phyloP scores from a whole-genome alignment of 805 yeast species.

The Maudiozyma bulderi region DNA sequence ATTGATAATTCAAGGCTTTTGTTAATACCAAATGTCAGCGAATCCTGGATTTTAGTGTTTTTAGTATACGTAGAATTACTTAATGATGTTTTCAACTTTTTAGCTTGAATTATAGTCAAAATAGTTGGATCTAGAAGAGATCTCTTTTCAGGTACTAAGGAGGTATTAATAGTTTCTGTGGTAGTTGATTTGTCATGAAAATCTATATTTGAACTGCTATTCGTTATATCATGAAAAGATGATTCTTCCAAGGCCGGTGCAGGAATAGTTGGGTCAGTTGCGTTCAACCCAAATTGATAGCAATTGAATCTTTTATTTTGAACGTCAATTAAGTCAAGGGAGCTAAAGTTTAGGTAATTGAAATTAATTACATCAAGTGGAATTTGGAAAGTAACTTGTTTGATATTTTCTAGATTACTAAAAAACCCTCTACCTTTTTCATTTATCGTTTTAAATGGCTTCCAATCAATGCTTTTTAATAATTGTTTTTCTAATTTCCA shows the following conservation, averaged over 20 bases:
- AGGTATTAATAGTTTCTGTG: conserved; percentile 3
- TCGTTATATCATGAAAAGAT: no score
- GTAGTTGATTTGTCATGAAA: no score
- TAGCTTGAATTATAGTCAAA: conserved; percentile 6
- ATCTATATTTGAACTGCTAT: background rate
- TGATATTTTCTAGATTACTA: background rate
- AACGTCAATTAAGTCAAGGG: conserved; percentile 11
- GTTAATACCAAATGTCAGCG: background rate
- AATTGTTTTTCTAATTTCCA: conserved; percentile 14
- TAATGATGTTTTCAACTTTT: background rate
- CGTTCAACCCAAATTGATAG: conserved; percentile 1
- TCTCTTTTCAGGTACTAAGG: conserved; percentile 15
- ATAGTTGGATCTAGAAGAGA: conserved; percentile 19
- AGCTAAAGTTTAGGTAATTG: conserved; percentile 2
- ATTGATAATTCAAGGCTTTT: background rate
- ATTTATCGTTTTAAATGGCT: conserved; percentile 9
- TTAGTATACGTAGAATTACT: no score
- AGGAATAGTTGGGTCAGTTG: no score
- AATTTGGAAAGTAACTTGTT: background rate
- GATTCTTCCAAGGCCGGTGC: no score
- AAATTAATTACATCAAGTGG: background rate
- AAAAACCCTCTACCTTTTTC: background rate
- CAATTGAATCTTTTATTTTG: conserved; percentile 6
- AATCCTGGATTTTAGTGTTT: background rate
- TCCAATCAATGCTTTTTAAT: conserved; percentile 13